A percentile compares a stretch with the other conserved stretches of the same genome.
Evolutionary conservation across 2,329 filamentous ascomycete genomes (phyloP).

Genomic region (Ustilaginoidea virens): DNA sequence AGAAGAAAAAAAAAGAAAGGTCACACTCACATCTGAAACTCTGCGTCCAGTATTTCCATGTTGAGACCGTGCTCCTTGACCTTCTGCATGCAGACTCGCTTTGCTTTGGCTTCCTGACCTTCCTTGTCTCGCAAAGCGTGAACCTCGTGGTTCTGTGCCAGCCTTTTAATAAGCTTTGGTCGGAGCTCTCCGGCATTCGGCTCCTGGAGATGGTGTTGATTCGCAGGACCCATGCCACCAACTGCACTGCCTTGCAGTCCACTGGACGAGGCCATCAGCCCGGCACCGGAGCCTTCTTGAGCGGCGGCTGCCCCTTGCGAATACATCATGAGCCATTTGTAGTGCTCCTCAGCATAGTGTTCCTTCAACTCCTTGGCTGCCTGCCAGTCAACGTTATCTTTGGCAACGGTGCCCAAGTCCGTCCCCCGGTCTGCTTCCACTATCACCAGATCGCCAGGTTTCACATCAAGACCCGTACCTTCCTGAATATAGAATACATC

Average conservation of each 20-base stretch:
- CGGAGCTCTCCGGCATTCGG: conserved; percentile 63
- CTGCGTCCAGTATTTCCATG: conserved; percentile 97
- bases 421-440: conserved; percentile 94
- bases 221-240: conserved; percentile 63
- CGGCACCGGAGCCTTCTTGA: conserved; percentile 43
- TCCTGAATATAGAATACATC: conserved; percentile 97
- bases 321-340: conserved; percentile 98
- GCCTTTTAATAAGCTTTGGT: conserved; percentile 90
- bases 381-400: conserved; percentile 76
- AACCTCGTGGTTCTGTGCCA: conserved; percentile 85
- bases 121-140: conserved; percentile 85
- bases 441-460: conserved; percentile 86
- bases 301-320: conserved; percentile 58
- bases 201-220: conserved; percentile 58
- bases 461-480: conserved; percentile 80
- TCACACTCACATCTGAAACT: conserved; percentile 82
- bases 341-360: conserved; percentile 86
- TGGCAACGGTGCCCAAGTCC: conserved; percentile 83
- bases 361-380: conserved; percentile 81
- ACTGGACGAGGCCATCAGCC: conserved; percentile 47
- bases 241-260: conserved; percentile 54
- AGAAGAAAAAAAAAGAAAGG: no score
- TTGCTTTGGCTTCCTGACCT: conserved; percentile 93
- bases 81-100: conserved; percentile 91
- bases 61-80: conserved; percentile 86